These are phyloP conservation scores for Globisporangium recalcitrans DNA, from an alignment of 352 stramenopile species.

Conservation along the genomic window DNA sequence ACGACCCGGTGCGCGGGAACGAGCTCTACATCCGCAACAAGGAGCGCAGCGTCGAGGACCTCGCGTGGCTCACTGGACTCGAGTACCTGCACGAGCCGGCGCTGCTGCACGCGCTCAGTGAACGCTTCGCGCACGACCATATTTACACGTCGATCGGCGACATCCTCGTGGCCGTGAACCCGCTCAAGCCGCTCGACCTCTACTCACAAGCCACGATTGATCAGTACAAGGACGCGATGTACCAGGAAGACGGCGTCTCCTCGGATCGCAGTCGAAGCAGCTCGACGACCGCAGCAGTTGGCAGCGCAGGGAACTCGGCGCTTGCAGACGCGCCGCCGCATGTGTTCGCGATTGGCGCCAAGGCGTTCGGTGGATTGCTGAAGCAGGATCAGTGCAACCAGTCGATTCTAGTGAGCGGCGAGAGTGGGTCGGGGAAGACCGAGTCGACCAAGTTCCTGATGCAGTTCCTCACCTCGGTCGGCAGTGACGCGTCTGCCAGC, in stretches of 20 bases:
- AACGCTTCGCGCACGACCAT: constrained; percentile 64
- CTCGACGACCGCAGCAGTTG: constrained; percentile 5
- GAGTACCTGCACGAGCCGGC: constrained; percentile 83
- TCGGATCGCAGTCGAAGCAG: constrained; percentile 8
- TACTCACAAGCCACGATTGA: constrained; percentile 60
- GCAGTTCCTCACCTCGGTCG: constrained; percentile 92
- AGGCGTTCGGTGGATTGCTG: constrained; percentile 77
- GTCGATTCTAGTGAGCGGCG: constrained; percentile 38
- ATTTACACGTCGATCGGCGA: constrained; percentile 88
- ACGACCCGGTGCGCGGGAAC: constrained; percentile 19
- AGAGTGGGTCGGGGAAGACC: constrained; percentile 89
- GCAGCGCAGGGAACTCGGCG: constrained; percentile 7
- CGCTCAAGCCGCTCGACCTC: constrained; percentile 66
- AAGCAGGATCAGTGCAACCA: constrained; percentile 38
- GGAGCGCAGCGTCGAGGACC: constrained; percentile 37
- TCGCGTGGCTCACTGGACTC: constrained; percentile 69
- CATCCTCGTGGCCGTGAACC: constrained; percentile 83
- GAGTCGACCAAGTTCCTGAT: constrained; percentile 97
- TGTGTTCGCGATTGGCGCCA: constrained; percentile 87
- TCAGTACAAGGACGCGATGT: constrained; percentile 58
- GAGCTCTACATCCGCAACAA: constrained; percentile 73
- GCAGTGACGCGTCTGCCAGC: constrained; percentile 25
- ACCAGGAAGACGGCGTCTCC: constrained; percentile 6
- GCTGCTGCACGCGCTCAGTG: constrained; percentile 71
- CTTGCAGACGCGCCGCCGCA: constrained; percentile 53